phyloP scores from a whole-genome alignment of 768 basidiomycete genomes.

The Saitozyma sp. region DNA sequence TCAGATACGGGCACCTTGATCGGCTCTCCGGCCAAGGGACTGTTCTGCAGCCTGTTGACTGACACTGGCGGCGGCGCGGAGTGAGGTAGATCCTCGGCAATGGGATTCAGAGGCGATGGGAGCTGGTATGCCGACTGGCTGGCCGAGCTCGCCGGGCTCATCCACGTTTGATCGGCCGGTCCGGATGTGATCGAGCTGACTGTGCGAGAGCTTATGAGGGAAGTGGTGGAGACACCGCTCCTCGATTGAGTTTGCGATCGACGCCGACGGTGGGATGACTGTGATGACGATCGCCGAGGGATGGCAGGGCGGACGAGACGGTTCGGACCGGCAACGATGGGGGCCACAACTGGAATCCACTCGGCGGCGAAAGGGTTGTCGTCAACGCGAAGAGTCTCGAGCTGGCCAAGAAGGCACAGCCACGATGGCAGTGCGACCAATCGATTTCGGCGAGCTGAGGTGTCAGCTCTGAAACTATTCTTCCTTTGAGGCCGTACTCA shows the following conservation, averaged over 20 bases:
- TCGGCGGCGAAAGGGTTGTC: slow-evolving; percentile 93
- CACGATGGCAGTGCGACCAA: slow-evolving; percentile 88
- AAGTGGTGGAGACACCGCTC: too few species aligned
- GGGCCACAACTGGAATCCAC: slow-evolving; percentile 85
- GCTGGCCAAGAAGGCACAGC: slow-evolving; percentile 77
- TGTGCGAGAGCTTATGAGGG: slow-evolving; percentile 19
- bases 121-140: slow-evolving; percentile 23
- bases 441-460: slow-evolving; percentile 81
- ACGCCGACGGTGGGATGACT: too few species aligned
- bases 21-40: too few species aligned
- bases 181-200: slow-evolving; percentile 22
- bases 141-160: slow-evolving; percentile 18
- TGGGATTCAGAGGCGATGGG: slow-evolving; percentile 10
- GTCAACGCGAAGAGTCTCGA: slow-evolving; percentile 89
- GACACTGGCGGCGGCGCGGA: slow-evolving; percentile 4
- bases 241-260: too few species aligned
- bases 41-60: too few species aligned
- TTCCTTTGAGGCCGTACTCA: slow-evolving; percentile 17
- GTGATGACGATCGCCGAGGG: too few species aligned
- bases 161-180: slow-evolving; percentile 9
- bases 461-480: slow-evolving; percentile 3
- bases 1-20: too few species aligned
- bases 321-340: slow-evolving; percentile 66
- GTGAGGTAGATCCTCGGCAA: slow-evolving; percentile 34
- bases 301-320: background rate